Percentiles rank a stretch among this genome's conserved stretches.
Conservation (phyloP, 164 flowering plant species). For the Chloranthus sessilifolius region DNA sequence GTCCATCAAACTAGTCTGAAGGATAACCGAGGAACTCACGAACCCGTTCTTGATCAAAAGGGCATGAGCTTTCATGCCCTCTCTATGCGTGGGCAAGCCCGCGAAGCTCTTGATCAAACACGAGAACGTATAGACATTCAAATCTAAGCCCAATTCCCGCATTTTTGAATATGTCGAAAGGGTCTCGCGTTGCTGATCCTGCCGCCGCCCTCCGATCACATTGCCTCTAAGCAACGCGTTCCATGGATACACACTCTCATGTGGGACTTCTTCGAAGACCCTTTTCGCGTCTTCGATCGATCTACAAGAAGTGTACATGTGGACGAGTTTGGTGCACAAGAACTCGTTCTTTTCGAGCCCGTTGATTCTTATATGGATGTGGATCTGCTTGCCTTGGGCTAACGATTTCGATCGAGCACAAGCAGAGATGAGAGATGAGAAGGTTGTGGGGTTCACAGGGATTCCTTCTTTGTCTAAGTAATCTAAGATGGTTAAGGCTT, state of each 20-base stretch:
- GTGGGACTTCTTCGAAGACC: conserved; percentile 40
- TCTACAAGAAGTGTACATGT: conserved; percentile 74
- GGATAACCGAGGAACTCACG: conserved; percentile 25
- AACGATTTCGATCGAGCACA: conserved; percentile 49
- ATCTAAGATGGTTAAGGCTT: conserved; percentile 62
- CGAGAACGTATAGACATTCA: conserved; percentile 68
- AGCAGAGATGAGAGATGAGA: conserved; percentile 57
- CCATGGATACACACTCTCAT: conserved; percentile 58
- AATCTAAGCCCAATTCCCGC: conserved; percentile 57
- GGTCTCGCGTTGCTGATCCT: conserved; percentile 21
- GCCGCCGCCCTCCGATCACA: conserved; percentile 51
- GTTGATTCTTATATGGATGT: conserved; percentile 48
- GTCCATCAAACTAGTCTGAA: conserved; percentile 72
- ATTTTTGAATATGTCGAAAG: conserved; percentile 41
- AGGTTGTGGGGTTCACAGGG: conserved; percentile 71
- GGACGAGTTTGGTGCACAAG: conserved; percentile 54
- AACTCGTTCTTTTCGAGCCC: conserved; percentile 67
- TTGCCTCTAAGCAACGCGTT: conserved; percentile 79
- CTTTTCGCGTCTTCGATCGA: conserved; percentile 51
- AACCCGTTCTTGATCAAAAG: conserved; percentile 73
- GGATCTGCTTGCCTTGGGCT: conserved; percentile 36
- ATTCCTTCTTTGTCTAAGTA: conserved; percentile 60
- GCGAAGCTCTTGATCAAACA: conserved; percentile 77
- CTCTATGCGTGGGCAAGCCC: conserved; percentile 45
- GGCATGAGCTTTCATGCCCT: conserved; percentile 67